Evolutionary conservation across 1,284 basidiomycete species (phyloP), one percentile per base, ranked within the genome.

Genomic region (Trichosporon faecale): DNA sequence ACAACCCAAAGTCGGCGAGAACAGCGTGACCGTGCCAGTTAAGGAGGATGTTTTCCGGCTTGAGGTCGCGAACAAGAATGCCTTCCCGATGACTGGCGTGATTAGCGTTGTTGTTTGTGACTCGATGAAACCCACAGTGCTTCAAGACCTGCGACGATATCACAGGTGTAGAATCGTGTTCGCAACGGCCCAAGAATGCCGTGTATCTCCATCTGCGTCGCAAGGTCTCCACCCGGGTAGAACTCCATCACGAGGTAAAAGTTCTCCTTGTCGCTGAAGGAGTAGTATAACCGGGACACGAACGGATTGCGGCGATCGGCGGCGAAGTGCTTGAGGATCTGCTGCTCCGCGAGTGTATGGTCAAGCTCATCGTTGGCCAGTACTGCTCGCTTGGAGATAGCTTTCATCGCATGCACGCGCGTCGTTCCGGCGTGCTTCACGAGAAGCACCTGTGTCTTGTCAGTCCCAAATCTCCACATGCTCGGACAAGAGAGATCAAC

Each of bases 211-310:
- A 98, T 90, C 83, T 98, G 95, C 14, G 95, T 98, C 8, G 95
- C 95, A 55, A 98, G 88, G 83, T 98, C 96, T 66, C 96, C 95
- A 57, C 95, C 95, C 46, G 94, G 93, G 78, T 97, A 94, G 84
- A 97, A 97, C 82, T 97, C 94, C 74, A 81, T 78, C 27, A 81
- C 80, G 61, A 83, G 75, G 75, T 94, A 97, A 70, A 98, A 85
- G 80, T 96, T 95, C 82, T 96, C 93, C 82, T 91, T 91, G 84
- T 98, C 95, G 81, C 96, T 94, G 85, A 98, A 98, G 82, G 92
- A 92, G 90, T 92, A 95, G 88, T 93, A 93, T 14, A 98, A 88
- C 80, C 91, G 92, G 69, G 97, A 93, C 68, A 98, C 91, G 82
- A 98, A 98, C 3, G 94, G 94, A 80, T 96, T 94, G 71, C 87